Conservation (phyloP, 306 rosid species). For the Malus orientalis region DNA sequence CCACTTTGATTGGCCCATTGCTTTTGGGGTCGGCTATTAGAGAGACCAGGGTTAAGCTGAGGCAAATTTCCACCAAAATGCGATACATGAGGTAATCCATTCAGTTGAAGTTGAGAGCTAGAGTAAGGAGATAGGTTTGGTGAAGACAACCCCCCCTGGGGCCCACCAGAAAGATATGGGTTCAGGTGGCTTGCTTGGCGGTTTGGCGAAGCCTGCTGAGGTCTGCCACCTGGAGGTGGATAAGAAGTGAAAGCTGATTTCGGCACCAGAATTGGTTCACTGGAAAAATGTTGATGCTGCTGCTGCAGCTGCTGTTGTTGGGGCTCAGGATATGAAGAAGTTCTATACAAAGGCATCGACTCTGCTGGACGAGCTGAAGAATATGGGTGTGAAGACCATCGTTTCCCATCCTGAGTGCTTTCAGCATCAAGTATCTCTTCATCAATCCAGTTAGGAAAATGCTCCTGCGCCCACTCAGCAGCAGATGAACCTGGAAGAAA, state of each 20-base stretch:
- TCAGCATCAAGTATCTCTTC: constrained; percentile 37
- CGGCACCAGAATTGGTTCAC: constrained; percentile 59
- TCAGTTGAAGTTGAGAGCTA: constrained; percentile 37
- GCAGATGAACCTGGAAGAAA: constrained; percentile 47
- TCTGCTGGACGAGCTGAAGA: constrained; percentile 42
- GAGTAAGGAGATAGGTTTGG: constrained; percentile 39
- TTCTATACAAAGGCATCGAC: constrained; percentile 59
- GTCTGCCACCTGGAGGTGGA: constrained; percentile 42
- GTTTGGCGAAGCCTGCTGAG: constrained; percentile 53
- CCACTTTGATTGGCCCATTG: constrained; percentile 51
- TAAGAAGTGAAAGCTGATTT: constrained; percentile 49
- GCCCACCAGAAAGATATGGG: constrained; percentile 46
- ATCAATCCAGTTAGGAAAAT: constrained; percentile 43
- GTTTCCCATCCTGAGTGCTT: constrained; percentile 43
- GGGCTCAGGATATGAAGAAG: constrained; percentile 89
- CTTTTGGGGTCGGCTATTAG: constrained; percentile 32
- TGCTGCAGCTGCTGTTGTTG: constrained; percentile 56
- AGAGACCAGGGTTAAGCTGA: constrained; percentile 30
- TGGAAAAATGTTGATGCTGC: constrained; percentile 44
- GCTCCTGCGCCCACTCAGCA: constrained; percentile 53
- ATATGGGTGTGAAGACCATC: constrained; percentile 65
- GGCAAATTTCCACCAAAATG: constrained; percentile 51
- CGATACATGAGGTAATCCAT: constrained; percentile 44
- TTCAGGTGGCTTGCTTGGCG: constrained; percentile 41
- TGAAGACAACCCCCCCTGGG: constrained; percentile 41